phyloP scores from a whole-genome alignment of 495 filamentous ascomycete genomes.

The Tuber magnatum region DNA sequence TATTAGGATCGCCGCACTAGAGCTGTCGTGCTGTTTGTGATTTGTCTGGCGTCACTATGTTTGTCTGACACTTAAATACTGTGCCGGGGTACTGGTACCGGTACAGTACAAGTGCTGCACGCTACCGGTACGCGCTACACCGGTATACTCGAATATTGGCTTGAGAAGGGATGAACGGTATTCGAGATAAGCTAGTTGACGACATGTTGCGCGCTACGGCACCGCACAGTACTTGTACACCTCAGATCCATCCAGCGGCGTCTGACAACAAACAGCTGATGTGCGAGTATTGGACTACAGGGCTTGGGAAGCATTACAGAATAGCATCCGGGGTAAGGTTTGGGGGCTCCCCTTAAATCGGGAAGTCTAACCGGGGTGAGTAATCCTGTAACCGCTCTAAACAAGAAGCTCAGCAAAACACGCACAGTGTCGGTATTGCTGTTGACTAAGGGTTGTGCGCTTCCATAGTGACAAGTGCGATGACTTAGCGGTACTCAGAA shows the following conservation, averaged over 20 bases:
- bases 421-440: neutral
- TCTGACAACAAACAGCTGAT: neutral
- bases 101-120: too few relatives aligned
- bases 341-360: neutral
- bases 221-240: neutral
- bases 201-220: neutral
- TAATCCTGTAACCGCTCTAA: neutral
- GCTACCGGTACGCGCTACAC: too few relatives aligned
- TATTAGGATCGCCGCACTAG: neutral
- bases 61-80: neutral
- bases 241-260: too few relatives aligned
- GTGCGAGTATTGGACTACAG: neutral
- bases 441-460: neutral
- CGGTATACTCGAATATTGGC: neutral
- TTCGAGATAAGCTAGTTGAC: neutral
- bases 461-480: neutral
- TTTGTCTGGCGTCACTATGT: neutral
- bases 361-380: neutral
- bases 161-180: neutral
- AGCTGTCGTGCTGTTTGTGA: neutral
- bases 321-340: neutral
- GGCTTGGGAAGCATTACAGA: neutral
- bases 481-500: neutral
- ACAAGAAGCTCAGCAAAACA: neutral
- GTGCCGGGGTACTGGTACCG: neutral